Evolutionary conservation across 2,329 filamentous ascomycete genomes (phyloP), one percentile per base, ranked within the genome.

Genomic region (Aureobasidium vineae): DNA sequence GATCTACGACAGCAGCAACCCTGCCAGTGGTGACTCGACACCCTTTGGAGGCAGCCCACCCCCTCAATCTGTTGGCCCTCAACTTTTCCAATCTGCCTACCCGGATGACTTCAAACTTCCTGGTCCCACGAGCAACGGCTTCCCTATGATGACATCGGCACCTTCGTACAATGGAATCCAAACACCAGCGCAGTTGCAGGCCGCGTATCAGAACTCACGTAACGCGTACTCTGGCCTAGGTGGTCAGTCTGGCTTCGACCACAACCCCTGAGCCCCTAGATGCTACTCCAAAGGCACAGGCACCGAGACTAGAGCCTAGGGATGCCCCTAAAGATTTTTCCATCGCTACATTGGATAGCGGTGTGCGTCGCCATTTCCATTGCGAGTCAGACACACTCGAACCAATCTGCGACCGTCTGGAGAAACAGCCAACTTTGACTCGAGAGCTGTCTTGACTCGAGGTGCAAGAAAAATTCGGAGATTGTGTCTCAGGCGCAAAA

Each of bases 1-100:
- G 11, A 59, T 73, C 21, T 75, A 73, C 67, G 74, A 75, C 36
- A 75, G 71, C 66, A 73, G 72, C 54, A 69, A 68, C n/a, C 70
- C 71, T 4, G 70, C 68, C 33, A 73, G 72, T 57, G 67, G 71
- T 45, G 70, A 72, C 38, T 73, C 70, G 7, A 67, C 66, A 43
- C 66, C 66, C 5, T 67, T 64, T 11, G 66, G 66, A 13, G 65
- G 65, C 26, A 67, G 66, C 33, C 66, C 66, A 19, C 66, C 66
- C 1, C 66, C 64, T 43, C 52, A 57, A 28, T 45, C 53, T 5
- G 43, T 60, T 2, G 43, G 45, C 5, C 33, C 53, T 41, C 64
- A 66, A 45, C 54, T 66, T 10, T 66, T 59, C 26, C 53, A 59
- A 23, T 31, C 53, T 3, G 64, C 53, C 5, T 60, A 66, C 23